A percentile compares a stretch with the other conserved stretches of the same genome.
These are phyloP conservation scores for Choanephora cucurbitarum DNA, from an alignment of 371 early-diverging fungal species.

Conservation along the genomic window DNA sequence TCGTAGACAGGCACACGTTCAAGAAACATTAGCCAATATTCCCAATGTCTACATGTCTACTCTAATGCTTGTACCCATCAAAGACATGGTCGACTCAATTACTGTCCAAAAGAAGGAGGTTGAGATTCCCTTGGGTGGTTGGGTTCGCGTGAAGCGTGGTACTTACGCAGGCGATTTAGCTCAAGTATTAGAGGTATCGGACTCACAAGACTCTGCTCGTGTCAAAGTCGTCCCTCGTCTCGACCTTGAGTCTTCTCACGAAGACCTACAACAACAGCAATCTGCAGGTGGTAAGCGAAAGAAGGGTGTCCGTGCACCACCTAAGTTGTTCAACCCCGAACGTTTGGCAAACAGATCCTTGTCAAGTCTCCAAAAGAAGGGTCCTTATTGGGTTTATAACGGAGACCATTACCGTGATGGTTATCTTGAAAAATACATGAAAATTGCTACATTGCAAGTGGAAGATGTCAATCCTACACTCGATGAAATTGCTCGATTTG, in stretches of 20 bases:
- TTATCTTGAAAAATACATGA: conserved; percentile 88
- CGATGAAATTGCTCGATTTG: conserved; percentile 91
- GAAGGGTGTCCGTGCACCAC: conserved; percentile 60
- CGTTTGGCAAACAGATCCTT: conserved; percentile 51
- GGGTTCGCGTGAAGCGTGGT: conserved; percentile 95
- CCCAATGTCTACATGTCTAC: conserved; percentile 75
- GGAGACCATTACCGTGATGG: conserved; percentile 88
- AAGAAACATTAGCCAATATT: conserved; percentile 71
- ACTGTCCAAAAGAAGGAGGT: conserved; percentile 70
- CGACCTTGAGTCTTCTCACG: conserved; percentile 50
- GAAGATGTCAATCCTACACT: conserved; percentile 88
- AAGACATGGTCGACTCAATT: conserved; percentile 96
- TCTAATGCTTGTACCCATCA: conserved; percentile 88
- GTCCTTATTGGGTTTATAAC: conserved; percentile 76
- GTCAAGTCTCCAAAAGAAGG: conserved; percentile 49
- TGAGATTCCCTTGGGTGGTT: conserved; percentile 78
- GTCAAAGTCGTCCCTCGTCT: conserved; percentile 93
- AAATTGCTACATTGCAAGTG: conserved; percentile 72
- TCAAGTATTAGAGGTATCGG: conserved; percentile 81
- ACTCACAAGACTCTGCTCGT: conserved; percentile 76
- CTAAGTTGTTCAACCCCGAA: conserved; percentile 79
- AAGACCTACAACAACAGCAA: conserved; percentile 21
- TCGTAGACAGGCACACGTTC: conserved; percentile 81
- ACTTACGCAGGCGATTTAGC: conserved; percentile 96
- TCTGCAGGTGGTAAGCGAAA: conserved; percentile 54